Base-by-base conservation (phyloP, 1,139 yeast genomes). In the Arxiozyma heterogenica region DNA sequence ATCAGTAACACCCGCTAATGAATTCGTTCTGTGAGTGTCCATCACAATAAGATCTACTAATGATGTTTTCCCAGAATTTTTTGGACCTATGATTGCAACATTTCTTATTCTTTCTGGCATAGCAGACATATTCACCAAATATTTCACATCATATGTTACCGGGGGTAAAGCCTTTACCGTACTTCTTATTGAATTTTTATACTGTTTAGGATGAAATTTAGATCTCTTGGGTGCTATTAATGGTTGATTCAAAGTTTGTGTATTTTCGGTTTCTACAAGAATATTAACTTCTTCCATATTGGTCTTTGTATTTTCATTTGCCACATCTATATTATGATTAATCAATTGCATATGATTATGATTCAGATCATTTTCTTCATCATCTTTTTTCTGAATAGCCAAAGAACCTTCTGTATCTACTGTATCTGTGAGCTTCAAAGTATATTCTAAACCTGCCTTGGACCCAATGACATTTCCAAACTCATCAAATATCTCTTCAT, bases 1-100 rank as follows among this genome's bases (percentile, higher is more conserved):
- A 18, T 52, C 65, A 57, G 60, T 65, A 4, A 66, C 56, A 17
- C 69, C 65, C 5, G 70, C 66, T 9, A 76, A 59, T 5, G 71
- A 59, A n/a, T 34, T 8, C 1, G 4, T 11, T 2, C 65, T 64
- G 65, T 89, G 96, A 0, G 95, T 82, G 53, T 83, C 82, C 5
- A 72, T 61, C 0, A 89, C 80, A 39, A 91, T 69, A 71, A 80
- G 69, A 65, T 90, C 96, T n/a, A 87, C 60, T 1, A 91, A 70
- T 0, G 89, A 75, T 0, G 98, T 86, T 70, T 94, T 93, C 2
- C 99, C 98, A n/a, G 87, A 82, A 62, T 88, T 88, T 2, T 86
- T 65, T 51, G 82, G 80, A 0, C 98, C 98, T n/a, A 84, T 81
- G 0, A 94, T 59, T 0, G 93, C 86, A n/a, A 91, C 72, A 66